Evolutionary conservation across 257 asterid species (phyloP), one percentile per base, ranked within the genome.

Genomic region (Parsonsia alboflavescens): DNA sequence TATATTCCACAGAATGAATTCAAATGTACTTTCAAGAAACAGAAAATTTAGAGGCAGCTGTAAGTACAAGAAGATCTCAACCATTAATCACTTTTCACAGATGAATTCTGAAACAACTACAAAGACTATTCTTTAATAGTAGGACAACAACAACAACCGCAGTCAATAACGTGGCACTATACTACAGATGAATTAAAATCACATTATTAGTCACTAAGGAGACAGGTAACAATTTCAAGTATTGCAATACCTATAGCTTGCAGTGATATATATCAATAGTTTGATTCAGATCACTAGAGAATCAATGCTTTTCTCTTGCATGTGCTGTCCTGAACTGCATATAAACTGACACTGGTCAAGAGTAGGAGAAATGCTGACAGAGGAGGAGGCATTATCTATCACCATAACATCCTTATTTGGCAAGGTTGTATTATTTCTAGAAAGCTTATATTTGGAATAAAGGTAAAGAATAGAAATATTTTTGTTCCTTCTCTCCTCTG

Each of bases 401-500:
- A 15, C 44, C 86, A 78, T 73, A 12, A 57, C 68, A 67, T 75
- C 86, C 70, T 59, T 73, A 49, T 76, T 79, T 7, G 70, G 48
- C 56, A 84, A 70, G 63, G 33, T 71, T 11, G 53, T 80, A 48
- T 78, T 68, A 72, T 72, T 70, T 30, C 63, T 79, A 24, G 89
- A 66, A 46, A 69, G 70, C 80, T 71, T 89, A 24, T 84, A 89
- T 78, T 83, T 89, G 10, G 92, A 82, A 78, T 89, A 93, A 77
- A 90, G 74, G 82, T 72, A 70, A 77, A 85, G 84, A 84, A 93
- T 82, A 50, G 97, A 90, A 65, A 83, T 62, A 48, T 73, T 87
- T 73, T 26, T 85, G 76, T 44, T 61, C 67, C 74, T 76, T 57
- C 65, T 72, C 72, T 76, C 84, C 10, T 50, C 74, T 8, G 79